phyloP scores from a whole-genome alignment of 176 grass and related monocot genomes.

The Avena insularis region DNA sequence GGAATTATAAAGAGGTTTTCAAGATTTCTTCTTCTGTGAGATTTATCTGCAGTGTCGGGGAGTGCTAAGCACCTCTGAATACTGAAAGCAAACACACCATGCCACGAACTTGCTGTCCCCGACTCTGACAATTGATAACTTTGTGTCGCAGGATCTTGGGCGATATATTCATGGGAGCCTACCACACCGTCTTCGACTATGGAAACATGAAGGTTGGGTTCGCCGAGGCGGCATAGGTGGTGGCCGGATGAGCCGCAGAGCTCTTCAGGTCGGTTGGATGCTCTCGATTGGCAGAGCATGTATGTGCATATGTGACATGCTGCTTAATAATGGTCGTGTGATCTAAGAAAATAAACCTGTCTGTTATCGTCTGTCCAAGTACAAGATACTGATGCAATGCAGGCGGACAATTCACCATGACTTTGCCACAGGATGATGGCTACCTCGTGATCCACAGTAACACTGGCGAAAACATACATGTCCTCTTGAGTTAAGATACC shows the following conservation, averaged over 20 bases:
- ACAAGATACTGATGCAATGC: conserved; percentile 12
- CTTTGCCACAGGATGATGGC: not conserved
- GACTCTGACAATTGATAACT: not conserved
- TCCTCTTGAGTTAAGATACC: conserved; percentile 9
- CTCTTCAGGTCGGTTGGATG: not conserved
- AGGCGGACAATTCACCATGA: not conserved
- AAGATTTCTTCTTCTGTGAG: not conserved
- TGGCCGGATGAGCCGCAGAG: not conserved
- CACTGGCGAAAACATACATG: conserved; percentile 19
- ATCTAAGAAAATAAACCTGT: conserved; percentile 26
- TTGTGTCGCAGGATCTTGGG: conserved; percentile 73
- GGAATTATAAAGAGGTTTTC: not conserved
- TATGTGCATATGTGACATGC: conserved; percentile 14
- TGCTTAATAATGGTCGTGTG: conserved; percentile 40
- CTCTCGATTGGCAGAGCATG: conserved; percentile 9
- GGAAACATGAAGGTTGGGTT: conserved; percentile 86
- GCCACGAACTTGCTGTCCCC: not conserved
- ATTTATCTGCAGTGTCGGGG: not conserved
- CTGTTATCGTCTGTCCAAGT: conserved; percentile 14
- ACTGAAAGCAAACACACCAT: not conserved
- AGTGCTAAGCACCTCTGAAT: not conserved
- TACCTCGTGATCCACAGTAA: conserved; percentile 30
- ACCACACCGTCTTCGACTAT: conserved; percentile 94
- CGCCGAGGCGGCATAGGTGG: conserved; percentile 63
- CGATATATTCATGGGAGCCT: conserved; percentile 93